A percentile compares a stretch with the other conserved stretches of the same genome.
phyloP scores from a whole-genome alignment of 495 filamentous ascomycete genomes.

The Penicillium daleae region DNA sequence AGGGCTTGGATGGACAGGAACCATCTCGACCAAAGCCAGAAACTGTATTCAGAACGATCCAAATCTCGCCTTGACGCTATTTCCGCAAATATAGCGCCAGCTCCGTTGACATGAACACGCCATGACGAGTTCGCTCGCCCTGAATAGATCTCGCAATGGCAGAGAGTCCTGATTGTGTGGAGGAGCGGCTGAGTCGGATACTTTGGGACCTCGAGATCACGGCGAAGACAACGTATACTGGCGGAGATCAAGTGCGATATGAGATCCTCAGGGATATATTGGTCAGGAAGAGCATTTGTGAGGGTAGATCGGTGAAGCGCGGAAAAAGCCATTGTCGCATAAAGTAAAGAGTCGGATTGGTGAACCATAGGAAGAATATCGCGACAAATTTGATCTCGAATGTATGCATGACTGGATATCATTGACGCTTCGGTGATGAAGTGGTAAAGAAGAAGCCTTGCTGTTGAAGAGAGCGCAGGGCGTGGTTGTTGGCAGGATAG shows the following conservation, averaged over 20 bases:
- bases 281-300: constrained; percentile 10
- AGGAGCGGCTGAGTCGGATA: constrained; percentile 17
- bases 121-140: constrained; percentile 21
- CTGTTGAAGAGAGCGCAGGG: constrained; percentile 5
- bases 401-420: constrained; percentile 18
- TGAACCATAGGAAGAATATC: constrained; percentile 20
- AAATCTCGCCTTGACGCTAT: constrained; percentile 5
- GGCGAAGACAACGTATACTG: constrained; percentile 17
- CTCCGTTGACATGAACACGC: constrained; percentile 23
- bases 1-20: constrained; percentile 21
- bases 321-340: constrained; percentile 23
- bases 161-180: constrained; percentile 24
- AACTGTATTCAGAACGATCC: constrained; percentile 8
- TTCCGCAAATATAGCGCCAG: constrained; percentile 15
- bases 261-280: constrained; percentile 13
- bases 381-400: constrained; percentile 21
- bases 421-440: constrained; percentile 21
- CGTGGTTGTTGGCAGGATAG: constrained; percentile 1
- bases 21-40: constrained; percentile 25
- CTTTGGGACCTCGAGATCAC: constrained; percentile 13
- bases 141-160: constrained; percentile 24
- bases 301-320: constrained; percentile 24
- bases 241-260: constrained; percentile 12
- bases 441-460: constrained; percentile 18
- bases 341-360: constrained; percentile 19